Evolutionary conservation across 257 asterid species (phyloP), one percentile per base, ranked within the genome.

Genomic region (Lycium barbarum): DNA sequence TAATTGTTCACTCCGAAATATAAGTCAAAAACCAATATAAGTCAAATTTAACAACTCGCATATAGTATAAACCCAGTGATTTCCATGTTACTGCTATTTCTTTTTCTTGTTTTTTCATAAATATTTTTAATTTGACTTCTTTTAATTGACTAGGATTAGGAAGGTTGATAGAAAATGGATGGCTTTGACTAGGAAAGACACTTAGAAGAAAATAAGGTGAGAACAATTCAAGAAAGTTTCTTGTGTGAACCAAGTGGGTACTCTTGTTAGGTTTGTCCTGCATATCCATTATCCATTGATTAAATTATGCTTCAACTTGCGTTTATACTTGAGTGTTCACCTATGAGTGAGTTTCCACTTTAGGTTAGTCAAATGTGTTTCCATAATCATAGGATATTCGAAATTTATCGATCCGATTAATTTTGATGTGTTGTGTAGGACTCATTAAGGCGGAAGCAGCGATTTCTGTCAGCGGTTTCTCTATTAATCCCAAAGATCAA

Each of bases 151-250:
- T 43, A 18, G 58, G 36, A 43, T 5, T 40, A 17, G 58, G 57
- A 45, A 72, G 80, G 80, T 45, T 45, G 80, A 11, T n/a, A 45
- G 80, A 72, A 22, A n/a, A 1, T 11, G 20, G 59, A 20, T 47
- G 38, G 38, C 40, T 11, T 73, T 73, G 80, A 43, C 14, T 43
- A 40, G 80, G 71, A 71, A 71, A 71, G 54, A 71, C 55, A 11
- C 57, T n/a, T 9, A 2, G 35, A 72, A 43, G 13, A n/a, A 45
- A 72, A 43, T 43, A 72, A 43, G 9, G 7, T 72, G 57, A 72
- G 18, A 45, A n/a, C 43, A 5, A 43, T 72, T 72, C 10, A 72
- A n/a, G 38, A 72, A 45, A 5, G 35, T 45, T 43, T 73, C 14
- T 73, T 73, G n/a, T 73, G 40, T 11, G 12, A 47, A 20, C 5